Base-by-base conservation (phyloP, 441 rosid species). In the Metrosideros polymorpha region DNA sequence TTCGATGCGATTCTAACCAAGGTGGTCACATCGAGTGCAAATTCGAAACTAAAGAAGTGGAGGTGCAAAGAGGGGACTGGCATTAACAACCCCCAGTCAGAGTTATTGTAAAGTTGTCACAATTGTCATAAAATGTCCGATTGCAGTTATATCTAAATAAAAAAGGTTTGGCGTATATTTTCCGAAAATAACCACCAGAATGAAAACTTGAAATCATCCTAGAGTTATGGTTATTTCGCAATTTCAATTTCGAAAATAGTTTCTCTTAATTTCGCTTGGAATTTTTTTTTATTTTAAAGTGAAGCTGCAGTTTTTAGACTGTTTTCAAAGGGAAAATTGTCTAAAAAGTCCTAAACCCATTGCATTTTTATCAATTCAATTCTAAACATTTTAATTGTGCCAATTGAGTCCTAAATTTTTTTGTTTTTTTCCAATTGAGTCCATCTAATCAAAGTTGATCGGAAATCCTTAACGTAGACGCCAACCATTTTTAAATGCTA, bases 1-100 rank as follows among this genome's bases (percentile, higher is more conserved):
- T 24, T 66, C 45, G 6, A 32, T 6, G 45, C 12, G 77, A 35
- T 5, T 63, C 76, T 5, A 4, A 1, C n/a, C 10, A 24, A 9
- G 57, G 9, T 24, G 4, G 75, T 30, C 75, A 7, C 75, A 4
- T 17, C 75, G 6, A 30, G 75, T 2, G 3, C 6, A 61, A 17
- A 17, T 61, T 59, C 24, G 1, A 17, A 61, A 24, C 75, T 42
- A 8, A 9, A 66, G 7, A 35, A 18, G 27, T 19, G 27, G 24
- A 63, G 35, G 39, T 0, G 10, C 71, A 59, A 59, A 29, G 32
- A 0, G 35, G 2, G 5, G 0, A 32, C 14, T 6, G 0, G 19
- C 14, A 18, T 66, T 5, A 35, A 35, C 6, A 25, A 10, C 29
- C 17, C 13, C 0, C 6, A 4, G 7, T 71, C 15, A 12, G 9